Evolutionary conservation across 495 filamentous ascomycete species (phyloP).

Genomic region (Aspergillus taichungensis): DNA sequence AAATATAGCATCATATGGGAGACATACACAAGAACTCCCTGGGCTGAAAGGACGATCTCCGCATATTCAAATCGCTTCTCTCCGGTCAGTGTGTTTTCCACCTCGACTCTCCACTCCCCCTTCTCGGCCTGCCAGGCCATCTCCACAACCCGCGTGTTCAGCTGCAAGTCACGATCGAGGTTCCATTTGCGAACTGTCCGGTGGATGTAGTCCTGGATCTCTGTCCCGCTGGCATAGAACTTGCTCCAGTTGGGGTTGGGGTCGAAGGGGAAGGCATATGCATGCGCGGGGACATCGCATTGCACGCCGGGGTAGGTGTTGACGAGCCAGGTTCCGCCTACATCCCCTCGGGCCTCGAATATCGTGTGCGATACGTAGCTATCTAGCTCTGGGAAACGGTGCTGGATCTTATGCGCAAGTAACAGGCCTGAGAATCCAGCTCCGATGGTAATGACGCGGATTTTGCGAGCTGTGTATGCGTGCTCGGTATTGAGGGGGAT

Average conservation of each 20-base stretch:
- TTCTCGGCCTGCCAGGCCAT: constrained; percentile 39
- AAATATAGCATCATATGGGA: background rate
- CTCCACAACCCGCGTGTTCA: constrained; percentile 33
- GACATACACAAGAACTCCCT: constrained; percentile 18
- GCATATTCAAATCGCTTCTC: constrained; percentile 28
- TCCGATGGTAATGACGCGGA: constrained; percentile 37
- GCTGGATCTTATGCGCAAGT: constrained; percentile 28
- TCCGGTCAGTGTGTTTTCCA: constrained; percentile 9
- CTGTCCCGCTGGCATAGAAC: constrained; percentile 45
- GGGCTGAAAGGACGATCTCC: constrained; percentile 34
- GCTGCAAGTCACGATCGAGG: constrained; percentile 37
- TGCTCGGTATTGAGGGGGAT: constrained; percentile 12
- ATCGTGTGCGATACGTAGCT: constrained; percentile 38
- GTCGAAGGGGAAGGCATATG: constrained; percentile 45
- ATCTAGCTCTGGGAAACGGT: constrained; percentile 26
- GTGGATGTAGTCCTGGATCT: constrained; percentile 53
- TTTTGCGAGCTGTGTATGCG: constrained; percentile 16
- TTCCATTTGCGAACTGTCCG: constrained; percentile 43
- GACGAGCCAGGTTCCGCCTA: constrained; percentile 44
- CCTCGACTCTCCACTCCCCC: constrained; percentile 21
- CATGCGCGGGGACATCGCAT: constrained; percentile 50
- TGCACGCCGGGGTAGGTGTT: constrained; percentile 45
- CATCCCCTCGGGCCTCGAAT: constrained; percentile 38
- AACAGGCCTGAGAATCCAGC: constrained; percentile 45
- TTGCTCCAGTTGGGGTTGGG: constrained; percentile 53